These are phyloP conservation scores for Pelargonium citronellum DNA, from an alignment of 441 rosid genomes.

Conservation along the genomic window DNA sequence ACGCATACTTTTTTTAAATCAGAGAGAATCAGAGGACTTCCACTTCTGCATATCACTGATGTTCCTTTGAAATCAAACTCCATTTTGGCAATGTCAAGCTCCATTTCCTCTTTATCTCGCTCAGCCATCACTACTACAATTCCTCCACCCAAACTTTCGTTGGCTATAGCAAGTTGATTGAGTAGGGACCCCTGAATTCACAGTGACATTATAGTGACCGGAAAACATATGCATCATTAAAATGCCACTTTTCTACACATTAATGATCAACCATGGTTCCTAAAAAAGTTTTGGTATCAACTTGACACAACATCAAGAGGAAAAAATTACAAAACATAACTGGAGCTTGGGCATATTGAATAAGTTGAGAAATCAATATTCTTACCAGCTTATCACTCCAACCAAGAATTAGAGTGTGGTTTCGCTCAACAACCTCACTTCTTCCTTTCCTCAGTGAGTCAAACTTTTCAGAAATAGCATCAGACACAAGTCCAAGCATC, in stretches of 20 bases:
- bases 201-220: constrained; percentile 17
- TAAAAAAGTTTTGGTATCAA: not conserved
- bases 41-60: constrained; percentile 66
- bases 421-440: constrained; percentile 63
- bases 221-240: constrained; percentile 3
- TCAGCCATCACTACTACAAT: constrained; percentile 73
- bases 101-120: constrained; percentile 78
- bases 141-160: constrained; percentile 71
- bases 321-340: not conserved
- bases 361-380: constrained; percentile 20
- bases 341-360: not conserved
- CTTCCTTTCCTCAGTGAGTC: constrained; percentile 69
- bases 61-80: constrained; percentile 69
- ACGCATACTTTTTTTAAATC: constrained; percentile 55
- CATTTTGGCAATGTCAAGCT: constrained; percentile 69
- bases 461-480: constrained; percentile 73
- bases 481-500: constrained; percentile 79
- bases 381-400: constrained; percentile 79
- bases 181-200: constrained; percentile 52
- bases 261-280: not conserved
- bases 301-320: not conserved
- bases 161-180: constrained; percentile 62
- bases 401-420: constrained; percentile 68
- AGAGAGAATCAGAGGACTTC: constrained; percentile 62
- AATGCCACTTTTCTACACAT: constrained; percentile 4